Evolutionary conservation across 495 filamentous ascomycete genomes (phyloP), one percentile per base, ranked within the genome.

Genomic region (Delitschia confertaspora): DNA sequence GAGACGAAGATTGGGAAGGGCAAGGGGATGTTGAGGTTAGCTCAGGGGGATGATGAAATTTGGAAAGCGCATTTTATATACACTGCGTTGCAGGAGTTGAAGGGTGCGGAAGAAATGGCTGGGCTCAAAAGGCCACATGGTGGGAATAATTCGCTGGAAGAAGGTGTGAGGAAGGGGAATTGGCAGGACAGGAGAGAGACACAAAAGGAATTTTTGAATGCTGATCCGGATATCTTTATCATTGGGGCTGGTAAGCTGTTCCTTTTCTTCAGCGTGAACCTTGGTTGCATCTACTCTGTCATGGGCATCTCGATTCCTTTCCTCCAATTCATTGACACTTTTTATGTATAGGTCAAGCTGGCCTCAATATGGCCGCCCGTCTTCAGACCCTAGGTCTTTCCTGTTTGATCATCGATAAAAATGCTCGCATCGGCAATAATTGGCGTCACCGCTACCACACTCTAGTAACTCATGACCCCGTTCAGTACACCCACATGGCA

Each of bases 401-500:
- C 22, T 61, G 73, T 0, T 65, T 89, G 25, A 56, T 83, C 22
- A 72, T 88, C 45, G 84, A 89, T 56, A 61, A 65, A 19, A 79
- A 79, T 54, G 66, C 71, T 4, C 58, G 71, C 14, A 63, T 89
- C 9, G 84, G 84, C 4, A 84, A 86, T 53, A 85, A 76, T 61
- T 89, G 84, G 84, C 70, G 83, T 16, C 71, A 71, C 16, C 66
- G 84, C 18, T 80, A 79, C 45, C 36, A 38, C 61, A 69, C 38
- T 63, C 65, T 74, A 4, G 82, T 86, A 0, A 70, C 84, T 8
- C 84, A 88, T 52, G 82, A 88, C 49, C 78, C 82, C 0, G 75
- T 88, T 5, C 82, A 79, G 74, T 84, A 75, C 49, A 79, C 85
- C 53, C 81, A 86, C 55, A 58, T 86, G 59, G 76, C 83, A 0